Evolutionary conservation across 2,329 filamentous ascomycete genomes (phyloP).

Genomic region (Claviceps humidiphila): DNA sequence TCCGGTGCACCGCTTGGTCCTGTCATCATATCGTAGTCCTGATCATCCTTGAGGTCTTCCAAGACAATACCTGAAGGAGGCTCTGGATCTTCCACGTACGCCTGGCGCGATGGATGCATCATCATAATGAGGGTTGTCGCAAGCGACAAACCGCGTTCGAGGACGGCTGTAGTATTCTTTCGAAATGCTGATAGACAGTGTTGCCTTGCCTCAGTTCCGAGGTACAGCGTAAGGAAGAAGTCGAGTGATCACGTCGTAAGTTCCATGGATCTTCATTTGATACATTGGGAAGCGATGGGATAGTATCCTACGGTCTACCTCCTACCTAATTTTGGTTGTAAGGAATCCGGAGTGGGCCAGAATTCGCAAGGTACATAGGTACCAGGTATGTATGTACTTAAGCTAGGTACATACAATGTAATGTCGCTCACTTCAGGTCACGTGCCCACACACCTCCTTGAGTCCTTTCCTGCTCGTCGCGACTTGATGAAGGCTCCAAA

Average conservation of each 20-base stretch:
- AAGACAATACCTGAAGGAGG: constrained; percentile 37
- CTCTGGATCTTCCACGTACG: constrained; percentile 80
- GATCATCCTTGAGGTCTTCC: constrained; percentile 49
- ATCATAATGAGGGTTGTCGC: constrained; percentile 36
- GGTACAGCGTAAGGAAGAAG: neutral
- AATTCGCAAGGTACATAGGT: too few species aligned
- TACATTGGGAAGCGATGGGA: neutral
- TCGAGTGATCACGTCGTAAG: neutral
- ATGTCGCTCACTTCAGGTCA: too few species aligned
- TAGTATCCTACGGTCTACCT: too few species aligned
- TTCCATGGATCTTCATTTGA: neutral
- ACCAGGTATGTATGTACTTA: too few species aligned
- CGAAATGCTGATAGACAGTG: neutral
- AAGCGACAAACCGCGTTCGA: neutral
- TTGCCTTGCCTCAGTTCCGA: neutral
- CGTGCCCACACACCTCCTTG: too few species aligned
- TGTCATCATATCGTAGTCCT: constrained; percentile 69
- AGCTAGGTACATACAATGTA: too few species aligned
- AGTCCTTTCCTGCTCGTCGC: too few species aligned
- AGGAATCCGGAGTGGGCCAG: too few species aligned
- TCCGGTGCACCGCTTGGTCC: constrained; percentile 58
- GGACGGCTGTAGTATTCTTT: neutral
- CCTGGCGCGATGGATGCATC: constrained; percentile 82
- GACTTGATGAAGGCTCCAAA: too few species aligned
- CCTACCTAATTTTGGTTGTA: neutral